Evolutionary conservation across 2,329 filamentous ascomycete species (phyloP).

Genomic region (Aspergillus aculeatus): DNA sequence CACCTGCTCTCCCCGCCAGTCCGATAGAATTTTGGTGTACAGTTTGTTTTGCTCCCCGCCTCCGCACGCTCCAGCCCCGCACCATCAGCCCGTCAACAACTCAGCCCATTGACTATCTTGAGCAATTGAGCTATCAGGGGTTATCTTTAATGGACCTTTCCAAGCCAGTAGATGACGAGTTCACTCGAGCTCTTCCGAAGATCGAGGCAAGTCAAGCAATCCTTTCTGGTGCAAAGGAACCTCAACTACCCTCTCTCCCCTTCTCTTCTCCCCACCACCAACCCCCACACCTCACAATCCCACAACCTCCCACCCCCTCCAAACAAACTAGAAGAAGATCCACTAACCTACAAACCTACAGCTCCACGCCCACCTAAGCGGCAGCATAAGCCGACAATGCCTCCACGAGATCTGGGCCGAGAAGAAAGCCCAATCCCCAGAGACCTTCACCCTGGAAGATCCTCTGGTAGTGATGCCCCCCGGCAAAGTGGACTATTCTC

Average conservation of each 20-base stretch:
- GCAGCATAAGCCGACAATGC: constrained; percentile 70
- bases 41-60: neutral
- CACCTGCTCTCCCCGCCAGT: neutral
- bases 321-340: neutral
- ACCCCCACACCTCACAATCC: neutral
- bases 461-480: constrained; percentile 67
- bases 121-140: no score
- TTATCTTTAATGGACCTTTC: constrained; percentile 22
- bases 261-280: neutral
- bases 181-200: constrained; percentile 37
- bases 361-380: constrained; percentile 78
- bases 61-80: neutral
- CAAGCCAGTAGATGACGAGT: constrained; percentile 29
- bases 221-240: neutral
- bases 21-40: no score
- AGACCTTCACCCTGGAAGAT: constrained; percentile 59
- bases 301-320: neutral
- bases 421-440: constrained; percentile 53
- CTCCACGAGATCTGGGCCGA: constrained; percentile 71
- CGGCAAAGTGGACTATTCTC: constrained; percentile 69
- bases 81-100: neutral
- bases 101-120: neutral
- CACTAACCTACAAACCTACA: constrained; percentile 32
- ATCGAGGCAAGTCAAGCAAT: constrained; percentile 31
- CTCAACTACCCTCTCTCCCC: neutral